These are phyloP conservation scores for Zymoseptoria crescenta DNA, from an alignment of 2,329 filamentous ascomycete genomes.

Conservation along the genomic window DNA sequence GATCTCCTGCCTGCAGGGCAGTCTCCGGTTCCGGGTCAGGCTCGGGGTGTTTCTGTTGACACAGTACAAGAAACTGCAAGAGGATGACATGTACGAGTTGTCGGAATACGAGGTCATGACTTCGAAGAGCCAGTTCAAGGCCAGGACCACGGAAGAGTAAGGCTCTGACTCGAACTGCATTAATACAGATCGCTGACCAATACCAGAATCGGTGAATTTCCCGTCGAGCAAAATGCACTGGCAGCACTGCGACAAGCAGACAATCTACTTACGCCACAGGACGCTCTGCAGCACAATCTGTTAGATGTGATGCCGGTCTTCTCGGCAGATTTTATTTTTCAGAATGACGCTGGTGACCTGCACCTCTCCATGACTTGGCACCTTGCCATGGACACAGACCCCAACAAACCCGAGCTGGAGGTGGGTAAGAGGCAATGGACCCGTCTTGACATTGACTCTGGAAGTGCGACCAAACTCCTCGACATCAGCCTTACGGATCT, in stretches of 20 bases:
- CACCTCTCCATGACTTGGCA: constrained; percentile 23
- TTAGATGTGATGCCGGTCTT: constrained; percentile 23
- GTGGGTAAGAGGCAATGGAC: constrained; percentile 17
- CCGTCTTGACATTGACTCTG: constrained; percentile 21
- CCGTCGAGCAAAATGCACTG: constrained; percentile 16
- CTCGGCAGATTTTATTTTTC: constrained; percentile 25
- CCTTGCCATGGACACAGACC: constrained; percentile 4
- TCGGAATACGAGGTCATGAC: constrained; percentile 28
- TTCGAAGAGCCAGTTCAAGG: constrained; percentile 23
- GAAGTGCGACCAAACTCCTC: constrained; percentile 16
- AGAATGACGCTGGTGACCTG: constrained; percentile 16
- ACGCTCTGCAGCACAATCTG: constrained; percentile 15
- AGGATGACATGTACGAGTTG: constrained; percentile 19
- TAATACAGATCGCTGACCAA: constrained; percentile 7
- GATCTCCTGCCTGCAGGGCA: constrained; percentile 29
- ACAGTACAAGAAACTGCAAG: constrained; percentile 15
- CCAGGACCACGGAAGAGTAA: constrained; percentile 28
- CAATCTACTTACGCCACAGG: constrained; percentile 19
- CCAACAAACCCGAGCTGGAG: not conserved
- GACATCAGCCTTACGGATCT: constrained; percentile 24
- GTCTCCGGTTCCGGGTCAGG: constrained; percentile 28
- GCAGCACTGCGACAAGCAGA: constrained; percentile 12
- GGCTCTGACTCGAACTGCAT: not conserved
- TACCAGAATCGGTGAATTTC: constrained; percentile 22
- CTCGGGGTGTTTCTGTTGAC: constrained; percentile 30